phyloP scores from a whole-genome alignment of 225 moss, liverwort and hornwort genomes.

The Marchantia paleacea region DNA sequence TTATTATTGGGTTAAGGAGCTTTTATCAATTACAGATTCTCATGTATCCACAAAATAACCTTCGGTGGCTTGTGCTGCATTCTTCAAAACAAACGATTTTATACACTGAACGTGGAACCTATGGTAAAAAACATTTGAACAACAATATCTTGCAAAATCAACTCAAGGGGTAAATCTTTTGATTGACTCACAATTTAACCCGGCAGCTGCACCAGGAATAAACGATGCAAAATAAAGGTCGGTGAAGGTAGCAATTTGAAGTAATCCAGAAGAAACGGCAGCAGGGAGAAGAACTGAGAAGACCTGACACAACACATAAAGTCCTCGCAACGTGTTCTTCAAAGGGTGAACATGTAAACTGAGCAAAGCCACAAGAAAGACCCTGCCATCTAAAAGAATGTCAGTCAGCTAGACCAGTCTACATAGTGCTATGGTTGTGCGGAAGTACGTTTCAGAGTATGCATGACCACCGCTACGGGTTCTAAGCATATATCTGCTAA shows the following conservation, averaged over 20 bases:
- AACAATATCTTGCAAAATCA: neutral
- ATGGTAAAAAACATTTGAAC: too few relatives aligned
- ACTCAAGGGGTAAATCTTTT: neutral
- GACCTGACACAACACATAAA: slow-evolving; percentile 31
- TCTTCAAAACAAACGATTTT: too few relatives aligned
- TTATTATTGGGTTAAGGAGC: neutral
- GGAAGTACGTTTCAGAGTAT: too few relatives aligned
- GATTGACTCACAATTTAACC: slow-evolving; percentile 64
- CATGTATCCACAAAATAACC: too few relatives aligned
- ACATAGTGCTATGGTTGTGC: too few relatives aligned
- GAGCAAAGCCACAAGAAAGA: neutral
- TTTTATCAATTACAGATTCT: too few relatives aligned
- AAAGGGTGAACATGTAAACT: neutral
- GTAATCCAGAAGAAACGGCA: slow-evolving; percentile 75
- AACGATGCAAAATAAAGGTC: slow-evolving; percentile 95
- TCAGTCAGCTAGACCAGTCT: neutral
- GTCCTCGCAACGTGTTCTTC: neutral
- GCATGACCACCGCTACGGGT: too few relatives aligned
- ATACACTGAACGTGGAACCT: too few relatives aligned
- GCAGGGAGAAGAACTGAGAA: slow-evolving; percentile 83
- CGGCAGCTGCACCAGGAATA: slow-evolving; percentile 89
- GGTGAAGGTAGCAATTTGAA: slow-evolving; percentile 91
- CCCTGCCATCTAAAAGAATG: neutral
- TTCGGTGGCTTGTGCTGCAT: too few relatives aligned
- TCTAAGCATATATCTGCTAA: too few relatives aligned